These are phyloP conservation scores for Lodderomyces jiufengensis DNA, from an alignment of 1,139 yeast species.

Conservation along the genomic window DNA sequence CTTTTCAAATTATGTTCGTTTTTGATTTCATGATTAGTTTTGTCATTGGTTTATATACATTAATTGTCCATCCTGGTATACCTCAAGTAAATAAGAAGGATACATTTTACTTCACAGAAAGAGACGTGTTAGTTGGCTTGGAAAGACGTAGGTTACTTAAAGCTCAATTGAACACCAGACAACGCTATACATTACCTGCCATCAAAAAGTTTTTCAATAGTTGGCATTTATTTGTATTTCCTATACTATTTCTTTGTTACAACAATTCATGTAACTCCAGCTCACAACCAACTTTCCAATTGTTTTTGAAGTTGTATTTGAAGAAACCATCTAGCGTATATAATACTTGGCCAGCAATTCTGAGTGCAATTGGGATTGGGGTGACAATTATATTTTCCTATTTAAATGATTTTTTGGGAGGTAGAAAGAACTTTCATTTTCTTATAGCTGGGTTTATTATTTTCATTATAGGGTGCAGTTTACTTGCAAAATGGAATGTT, in stretches of 20 bases:
- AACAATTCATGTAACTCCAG: constrained; percentile 45
- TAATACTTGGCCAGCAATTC: constrained; percentile 47
- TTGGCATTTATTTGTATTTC: constrained; percentile 50
- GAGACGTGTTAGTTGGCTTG: constrained; percentile 34
- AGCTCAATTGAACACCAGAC: constrained; percentile 43
- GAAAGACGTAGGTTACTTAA: constrained; percentile 44
- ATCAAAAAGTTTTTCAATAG: constrained; percentile 41
- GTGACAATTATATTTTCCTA: constrained; percentile 38
- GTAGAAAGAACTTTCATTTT: constrained; percentile 33
- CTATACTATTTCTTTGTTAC: constrained; percentile 46
- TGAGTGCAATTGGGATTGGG: constrained; percentile 44
- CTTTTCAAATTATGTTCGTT: constrained; percentile 39
- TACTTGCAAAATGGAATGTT: constrained; percentile 45
- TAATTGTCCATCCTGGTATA: constrained; percentile 36
- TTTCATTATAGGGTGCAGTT: constrained; percentile 38
- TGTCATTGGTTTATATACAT: constrained; percentile 34
- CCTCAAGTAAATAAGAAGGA: constrained; percentile 31
- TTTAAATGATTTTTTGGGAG: constrained; percentile 42
- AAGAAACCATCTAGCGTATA: constrained; percentile 37
- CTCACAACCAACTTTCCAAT: constrained; percentile 47
- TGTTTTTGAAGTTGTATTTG: constrained; percentile 49
- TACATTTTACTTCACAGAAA: constrained; percentile 32
- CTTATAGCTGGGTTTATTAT: constrained; percentile 37
- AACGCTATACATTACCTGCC: constrained; percentile 37
- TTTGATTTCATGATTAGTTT: constrained; percentile 37